Evolutionary conservation across 305 asterid genomes (phyloP), one percentile per base, ranked within the genome.

Genomic region (Salvia sclarea): DNA sequence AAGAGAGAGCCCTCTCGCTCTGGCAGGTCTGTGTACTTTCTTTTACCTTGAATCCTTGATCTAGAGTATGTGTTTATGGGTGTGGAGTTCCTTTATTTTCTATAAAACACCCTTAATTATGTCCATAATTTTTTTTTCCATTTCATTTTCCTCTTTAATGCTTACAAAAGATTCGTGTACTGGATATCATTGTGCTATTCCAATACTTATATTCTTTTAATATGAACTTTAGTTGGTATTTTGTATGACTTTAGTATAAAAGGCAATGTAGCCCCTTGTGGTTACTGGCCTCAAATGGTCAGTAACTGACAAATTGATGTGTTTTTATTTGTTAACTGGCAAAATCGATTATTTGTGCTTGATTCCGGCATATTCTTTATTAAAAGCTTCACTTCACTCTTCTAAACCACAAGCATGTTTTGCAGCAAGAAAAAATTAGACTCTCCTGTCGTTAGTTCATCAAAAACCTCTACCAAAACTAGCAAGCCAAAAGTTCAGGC

Each of bases 381-480:
- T 41, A 62, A 38, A 33, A 54, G 54, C 20, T 59, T 38, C 67
- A 55, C 50, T 70, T 47, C 58, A 55, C 45, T 57, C 54, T 52
- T 66, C 80, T 77, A 73, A 75, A 78, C 37, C 54, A 50, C 69
- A 60, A 53, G 43, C 69, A 79, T 68, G 37, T 70, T 71, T 68
- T 73, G 78, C 90, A 92, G 97, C 84, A 88, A 75, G 77, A 74
- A 73, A 68, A 90, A 79, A n/a, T n/a, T n/a, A 73, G 88, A 68
- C 35, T 63, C 85, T 75, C 63, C 76, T 68, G 81, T 76, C 7
- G 48, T 74, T 68, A 75, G 63, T 78, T 76, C 85, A 53, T 80
- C 89, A 70, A 85, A 76, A 76, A 48, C 69, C 43, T 56, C 79
- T 14, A 70, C 75, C 62, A 76, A 70, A 69, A 56, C 57, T 60